A percentile compares a stretch with the other conserved stretches of the same genome.
Conservation (phyloP, 2,329 filamentous ascomycete species). For the Venturiaceae sp. region DNA sequence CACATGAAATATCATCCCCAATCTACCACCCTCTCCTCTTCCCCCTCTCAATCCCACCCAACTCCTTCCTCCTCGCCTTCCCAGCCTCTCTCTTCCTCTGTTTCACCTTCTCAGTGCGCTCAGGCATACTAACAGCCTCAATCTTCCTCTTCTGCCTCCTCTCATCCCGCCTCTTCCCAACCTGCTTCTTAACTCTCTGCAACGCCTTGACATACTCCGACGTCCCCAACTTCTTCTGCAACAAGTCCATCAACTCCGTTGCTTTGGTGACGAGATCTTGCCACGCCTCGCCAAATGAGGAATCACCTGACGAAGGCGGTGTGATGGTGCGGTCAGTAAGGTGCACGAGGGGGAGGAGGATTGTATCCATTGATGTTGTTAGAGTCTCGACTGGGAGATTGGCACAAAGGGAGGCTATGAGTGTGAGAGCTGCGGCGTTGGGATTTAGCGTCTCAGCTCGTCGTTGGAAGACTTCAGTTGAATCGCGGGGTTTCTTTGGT, state of each 20-base stretch:
- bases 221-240: slow-evolving; percentile 80
- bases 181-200: slow-evolving; percentile 59
- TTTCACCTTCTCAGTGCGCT: slow-evolving; percentile 80
- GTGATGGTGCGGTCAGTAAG: slow-evolving; percentile 74
- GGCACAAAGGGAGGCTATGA: slow-evolving; percentile 60
- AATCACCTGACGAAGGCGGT: slow-evolving; percentile 38
- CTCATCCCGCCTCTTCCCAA: slow-evolving; percentile 62
- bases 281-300: slow-evolving; percentile 57
- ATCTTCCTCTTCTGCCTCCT: slow-evolving; percentile 80
- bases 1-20: too few species aligned
- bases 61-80: slow-evolving; percentile 55
- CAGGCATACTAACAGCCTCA: slow-evolving; percentile 74
- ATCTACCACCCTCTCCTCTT: slow-evolving; percentile 26
- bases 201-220: slow-evolving; percentile 68
- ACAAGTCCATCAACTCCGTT: slow-evolving; percentile 65
- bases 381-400: slow-evolving; percentile 51
- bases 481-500: slow-evolving; percentile 7
- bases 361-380: slow-evolving; percentile 47
- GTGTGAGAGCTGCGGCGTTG: slow-evolving; percentile 65
- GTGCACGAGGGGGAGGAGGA: slow-evolving; percentile 65
- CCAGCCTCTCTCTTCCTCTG: slow-evolving; percentile 49
- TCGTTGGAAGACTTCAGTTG: slow-evolving; percentile 42
- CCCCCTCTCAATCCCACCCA: slow-evolving; percentile 61
- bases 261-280: slow-evolving; percentile 63
- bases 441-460: slow-evolving; percentile 55